Conservation (phyloP, 2,329 filamentous ascomycete species). For the Venturia carpophila region DNA sequence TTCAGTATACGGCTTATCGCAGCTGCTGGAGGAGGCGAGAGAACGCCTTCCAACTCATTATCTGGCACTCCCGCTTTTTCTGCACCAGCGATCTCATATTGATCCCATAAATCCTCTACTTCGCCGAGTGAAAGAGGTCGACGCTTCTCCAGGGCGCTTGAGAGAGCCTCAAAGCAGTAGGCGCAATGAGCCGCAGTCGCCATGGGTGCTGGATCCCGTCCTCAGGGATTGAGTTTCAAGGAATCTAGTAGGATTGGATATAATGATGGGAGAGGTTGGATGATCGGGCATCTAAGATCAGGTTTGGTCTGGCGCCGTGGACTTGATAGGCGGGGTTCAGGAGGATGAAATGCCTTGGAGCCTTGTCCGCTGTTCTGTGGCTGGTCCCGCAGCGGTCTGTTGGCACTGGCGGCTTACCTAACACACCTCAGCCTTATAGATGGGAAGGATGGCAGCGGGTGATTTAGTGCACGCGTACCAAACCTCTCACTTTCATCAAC, state of each 20-base stretch:
- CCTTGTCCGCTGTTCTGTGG: neutral
- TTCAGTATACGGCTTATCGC: conserved; percentile 40
- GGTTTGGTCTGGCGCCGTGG: neutral
- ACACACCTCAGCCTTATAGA: no score
- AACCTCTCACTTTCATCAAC: neutral
- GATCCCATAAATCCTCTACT: conserved; percentile 61
- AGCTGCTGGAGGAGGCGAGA: conserved; percentile 29
- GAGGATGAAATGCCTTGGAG: neutral
- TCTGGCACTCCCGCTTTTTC: conserved; percentile 29
- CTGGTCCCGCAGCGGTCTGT: neutral
- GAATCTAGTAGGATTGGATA: neutral
- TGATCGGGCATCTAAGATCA: neutral
- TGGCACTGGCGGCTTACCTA: neutral
- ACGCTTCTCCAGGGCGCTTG: conserved; percentile 64
- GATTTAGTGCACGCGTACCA: neutral
- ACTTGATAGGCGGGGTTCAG: neutral
- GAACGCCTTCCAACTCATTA: conserved; percentile 29
- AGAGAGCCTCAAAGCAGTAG: conserved; percentile 84
- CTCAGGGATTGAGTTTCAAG: neutral
- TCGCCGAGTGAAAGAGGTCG: conserved; percentile 58
- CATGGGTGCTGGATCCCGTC: conserved; percentile 46
- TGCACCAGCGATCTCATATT: conserved; percentile 37
- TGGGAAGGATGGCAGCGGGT: no score
- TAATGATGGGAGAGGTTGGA: neutral
- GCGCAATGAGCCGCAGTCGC: conserved; percentile 79